Evolutionary conservation across 176 grass and related monocot genomes (phyloP).

Genomic region (Dendrocalamus sinicus): DNA sequence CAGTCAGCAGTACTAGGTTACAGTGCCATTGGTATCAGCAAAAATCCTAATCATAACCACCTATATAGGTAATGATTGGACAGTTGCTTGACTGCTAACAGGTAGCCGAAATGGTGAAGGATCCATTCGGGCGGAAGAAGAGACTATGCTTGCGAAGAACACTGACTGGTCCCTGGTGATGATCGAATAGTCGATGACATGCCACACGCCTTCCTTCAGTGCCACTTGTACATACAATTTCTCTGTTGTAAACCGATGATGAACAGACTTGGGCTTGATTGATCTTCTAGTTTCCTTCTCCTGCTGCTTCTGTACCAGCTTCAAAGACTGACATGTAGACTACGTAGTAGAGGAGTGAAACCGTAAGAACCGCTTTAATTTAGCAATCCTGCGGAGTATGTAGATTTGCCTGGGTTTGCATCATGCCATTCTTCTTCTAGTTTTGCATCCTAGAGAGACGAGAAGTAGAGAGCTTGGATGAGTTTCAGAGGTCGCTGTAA

Average conservation of each 20-base stretch:
- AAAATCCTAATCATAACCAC: neutral
- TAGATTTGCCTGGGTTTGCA: conserved; percentile 43
- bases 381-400: conserved; percentile 19
- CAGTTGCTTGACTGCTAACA: conserved; percentile 28
- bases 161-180: conserved; percentile 78
- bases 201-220: neutral
- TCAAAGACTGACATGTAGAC: conserved; percentile 41
- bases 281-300: conserved; percentile 26
- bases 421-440: neutral
- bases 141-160: conserved; percentile 80
- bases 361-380: conserved; percentile 17
- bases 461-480: conserved; percentile 31
- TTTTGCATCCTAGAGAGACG: neutral
- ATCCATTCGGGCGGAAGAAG: conserved; percentile 61
- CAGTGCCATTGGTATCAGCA: neutral
- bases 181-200: conserved; percentile 1
- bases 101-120: conserved; percentile 50
- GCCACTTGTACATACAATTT: conserved; percentile 46
- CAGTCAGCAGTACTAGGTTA: neutral
- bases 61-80: neutral
- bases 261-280: conserved; percentile 22
- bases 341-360: conserved; percentile 12
- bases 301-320: conserved; percentile 3
- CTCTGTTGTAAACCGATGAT: conserved; percentile 30
- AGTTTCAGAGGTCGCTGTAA: neutral